These are phyloP conservation scores for Leccinum disarticulatum DNA, from an alignment of 768 basidiomycete species.

Conservation along the genomic window DNA sequence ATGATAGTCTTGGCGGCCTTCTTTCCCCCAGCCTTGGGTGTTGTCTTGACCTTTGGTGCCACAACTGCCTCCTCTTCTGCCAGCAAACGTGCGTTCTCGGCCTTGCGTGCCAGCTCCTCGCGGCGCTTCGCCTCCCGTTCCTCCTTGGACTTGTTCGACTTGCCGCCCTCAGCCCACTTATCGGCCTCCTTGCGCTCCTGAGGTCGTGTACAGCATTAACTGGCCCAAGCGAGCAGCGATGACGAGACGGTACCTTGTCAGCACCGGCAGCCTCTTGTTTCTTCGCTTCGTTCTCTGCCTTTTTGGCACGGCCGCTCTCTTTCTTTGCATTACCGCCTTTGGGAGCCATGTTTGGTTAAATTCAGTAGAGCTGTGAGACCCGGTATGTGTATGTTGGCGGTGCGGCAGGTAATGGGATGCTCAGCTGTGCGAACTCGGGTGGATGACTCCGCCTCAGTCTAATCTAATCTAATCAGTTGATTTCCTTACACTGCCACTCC, in stretches of 20 bases:
- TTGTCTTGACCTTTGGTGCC: conserved; percentile 57
- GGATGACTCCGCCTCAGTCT: conserved; percentile 11
- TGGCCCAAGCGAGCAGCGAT: not conserved
- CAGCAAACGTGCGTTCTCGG: conserved; percentile 78
- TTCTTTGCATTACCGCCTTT: conserved; percentile 92
- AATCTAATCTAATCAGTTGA: conserved; percentile 23
- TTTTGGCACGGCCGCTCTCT: conserved; percentile 85
- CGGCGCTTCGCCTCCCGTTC: conserved; percentile 80
- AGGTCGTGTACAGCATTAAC: conserved; percentile 2
- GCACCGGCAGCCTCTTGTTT: conserved; percentile 62
- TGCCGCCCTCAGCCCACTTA: conserved; percentile 67
- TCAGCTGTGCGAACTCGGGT: conserved; percentile 12
- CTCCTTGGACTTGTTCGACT: conserved; percentile 63
- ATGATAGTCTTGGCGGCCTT: conserved; percentile 49
- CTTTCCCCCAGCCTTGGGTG: conserved; percentile 64
- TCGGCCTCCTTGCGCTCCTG: conserved; percentile 74
- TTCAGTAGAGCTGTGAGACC: conserved; percentile 9
- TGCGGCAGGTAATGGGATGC: not conserved
- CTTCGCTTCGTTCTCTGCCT: conserved; percentile 86
- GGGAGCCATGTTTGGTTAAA: conserved; percentile 63
- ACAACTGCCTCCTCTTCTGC: conserved; percentile 81
- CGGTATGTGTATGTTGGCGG: not conserved
- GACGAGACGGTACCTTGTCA: conserved; percentile 50
- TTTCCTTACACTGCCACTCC: conserved; percentile 24
- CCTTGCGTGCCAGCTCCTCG: conserved; percentile 82